Evolutionary conservation across 108 stramenopile species (phyloP).

Genomic region (Bacterosira constricta): DNA sequence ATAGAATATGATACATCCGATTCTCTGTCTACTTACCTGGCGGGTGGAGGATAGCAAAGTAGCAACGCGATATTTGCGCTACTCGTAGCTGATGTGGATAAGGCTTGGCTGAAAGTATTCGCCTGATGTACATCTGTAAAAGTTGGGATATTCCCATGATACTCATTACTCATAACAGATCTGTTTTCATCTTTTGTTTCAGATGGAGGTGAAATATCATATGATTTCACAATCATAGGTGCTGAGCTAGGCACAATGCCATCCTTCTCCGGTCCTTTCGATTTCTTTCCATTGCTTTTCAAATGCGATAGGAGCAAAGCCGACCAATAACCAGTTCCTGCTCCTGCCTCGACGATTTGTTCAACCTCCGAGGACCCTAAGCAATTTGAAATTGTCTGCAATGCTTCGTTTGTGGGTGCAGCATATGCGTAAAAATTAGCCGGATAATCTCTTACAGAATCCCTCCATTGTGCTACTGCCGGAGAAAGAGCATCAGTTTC

Average conservation of each 20-base stretch:
- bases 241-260: background rate
- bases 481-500: constrained; percentile 31
- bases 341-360: constrained; percentile 38
- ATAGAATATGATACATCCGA: no score
- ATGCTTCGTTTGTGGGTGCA: constrained; percentile 20
- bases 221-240: constrained; percentile 1
- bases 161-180: constrained; percentile 16
- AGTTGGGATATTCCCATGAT: constrained; percentile 38
- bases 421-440: constrained; percentile 48
- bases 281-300: background rate
- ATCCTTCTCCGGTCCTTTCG: no score
- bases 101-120: constrained; percentile 15
- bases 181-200: background rate
- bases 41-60: constrained; percentile 49
- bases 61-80: constrained; percentile 12
- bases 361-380: background rate
- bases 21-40: no score
- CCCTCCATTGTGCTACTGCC: constrained; percentile 27
- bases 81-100: constrained; percentile 1
- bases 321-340: constrained; percentile 50
- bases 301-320: constrained; percentile 16
- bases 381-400: constrained; percentile 14
- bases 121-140: constrained; percentile 22
- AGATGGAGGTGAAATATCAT: constrained; percentile 39
- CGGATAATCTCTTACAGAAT: constrained; percentile 49